Evolutionary conservation across 1,139 yeast species (phyloP), one percentile per base, ranked within the genome.

Genomic region (Yamadazyma aaseri): DNA sequence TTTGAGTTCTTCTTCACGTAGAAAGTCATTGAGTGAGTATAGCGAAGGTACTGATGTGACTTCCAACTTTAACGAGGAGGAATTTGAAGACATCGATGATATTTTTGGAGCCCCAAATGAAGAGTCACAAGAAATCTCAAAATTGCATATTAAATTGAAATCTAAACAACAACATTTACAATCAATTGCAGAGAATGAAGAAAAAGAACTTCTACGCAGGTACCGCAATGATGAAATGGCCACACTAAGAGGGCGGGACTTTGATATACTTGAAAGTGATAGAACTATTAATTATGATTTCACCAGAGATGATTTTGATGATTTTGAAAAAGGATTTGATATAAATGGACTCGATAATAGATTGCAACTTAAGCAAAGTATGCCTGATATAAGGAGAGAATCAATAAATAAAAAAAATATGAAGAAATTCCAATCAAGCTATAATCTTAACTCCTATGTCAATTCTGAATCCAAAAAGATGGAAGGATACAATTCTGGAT

Each of bases 1-100:
- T 4, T 20, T 38, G 26, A 39, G 42, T 17, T 36, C 39, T 16
- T 40, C 45, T 11, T 41, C 47, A 6, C 27, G 43, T 5, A 26
- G 43, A 12, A 54, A 53, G 29, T 45, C 64, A 4, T 43, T 64
- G 27, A 57, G 65, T 36, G 68, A 63, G 23, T 65, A 62, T 36
- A 62, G 70, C 41, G 71, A 65, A 38, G 66, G 52, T 18, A 68
- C 75, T 1, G 72, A 66, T 31, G 56, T 60, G 23, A 68, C 74
- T 0, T 61, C 68, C 2, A 63, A 66, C 29, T 50, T 66, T 39
- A 57, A 64, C 32, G 73, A 64, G 26, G 69, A 65, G 3, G 73
- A 63, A 26, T 65, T 68, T 41, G 72, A 65, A 33, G 70, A 65
- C 28, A 45, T 67, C 30, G 73, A 67, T 38, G 56, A 64, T 31